phyloP scores from a whole-genome alignment of 345 rosid genomes.

The Dipteronia dyeriana region DNA sequence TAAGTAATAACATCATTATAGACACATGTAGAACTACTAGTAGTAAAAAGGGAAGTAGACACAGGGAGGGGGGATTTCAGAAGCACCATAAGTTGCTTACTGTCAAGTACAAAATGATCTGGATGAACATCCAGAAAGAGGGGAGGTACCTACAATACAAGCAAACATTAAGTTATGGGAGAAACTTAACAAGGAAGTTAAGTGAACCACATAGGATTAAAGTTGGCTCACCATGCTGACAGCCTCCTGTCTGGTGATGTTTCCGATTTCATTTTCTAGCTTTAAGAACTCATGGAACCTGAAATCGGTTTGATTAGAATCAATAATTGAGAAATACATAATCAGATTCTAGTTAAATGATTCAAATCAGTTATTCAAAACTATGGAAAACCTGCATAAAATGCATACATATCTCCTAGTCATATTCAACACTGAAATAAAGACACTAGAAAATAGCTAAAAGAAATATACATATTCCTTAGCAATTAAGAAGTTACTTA shows the following conservation, averaged over 20 bases:
- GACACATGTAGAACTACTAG: not conserved
- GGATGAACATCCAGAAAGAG: conserved; percentile 85
- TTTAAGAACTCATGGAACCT: conserved; percentile 96
- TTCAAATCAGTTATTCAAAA: conserved; percentile 5
- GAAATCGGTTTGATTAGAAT: conserved; percentile 26
- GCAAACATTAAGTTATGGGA: conserved; percentile 16
- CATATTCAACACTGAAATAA: not conserved
- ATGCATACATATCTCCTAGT: not conserved
- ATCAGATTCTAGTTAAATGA: not conserved
- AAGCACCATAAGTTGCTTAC: conserved; percentile 50
- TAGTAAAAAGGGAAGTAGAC: not conserved
- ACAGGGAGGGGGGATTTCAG: not conserved
- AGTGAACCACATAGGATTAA: not conserved
- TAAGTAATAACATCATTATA: not conserved
- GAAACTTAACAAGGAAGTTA: not conserved
- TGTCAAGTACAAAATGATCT: conserved; percentile 81
- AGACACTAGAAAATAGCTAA: conserved; percentile 2
- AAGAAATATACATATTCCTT: not conserved
- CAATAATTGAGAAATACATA: not conserved
- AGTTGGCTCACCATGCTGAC: conserved; percentile 84
- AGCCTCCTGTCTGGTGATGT: conserved; percentile 95
- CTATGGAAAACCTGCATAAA: not conserved
- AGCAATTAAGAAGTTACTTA: not conserved
- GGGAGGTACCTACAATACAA: conserved; percentile 74
- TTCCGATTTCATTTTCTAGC: conserved; percentile 94